Evolutionary conservation across 1,284 basidiomycete genomes (phyloP).

Genomic region (Ganoderma meredithae): DNA sequence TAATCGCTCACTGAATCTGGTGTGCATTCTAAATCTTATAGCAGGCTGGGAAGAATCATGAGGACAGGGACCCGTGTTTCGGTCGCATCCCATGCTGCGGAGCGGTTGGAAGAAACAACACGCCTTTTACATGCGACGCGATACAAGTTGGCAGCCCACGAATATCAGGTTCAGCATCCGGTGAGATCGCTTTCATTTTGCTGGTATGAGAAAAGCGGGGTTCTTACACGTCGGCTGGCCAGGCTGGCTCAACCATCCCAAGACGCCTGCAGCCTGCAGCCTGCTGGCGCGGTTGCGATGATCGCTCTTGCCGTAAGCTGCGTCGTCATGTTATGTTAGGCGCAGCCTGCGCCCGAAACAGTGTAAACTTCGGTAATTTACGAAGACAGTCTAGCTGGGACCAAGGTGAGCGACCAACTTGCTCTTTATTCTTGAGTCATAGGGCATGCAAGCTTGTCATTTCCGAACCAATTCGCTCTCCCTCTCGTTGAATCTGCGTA

Average conservation of each 20-base stretch:
- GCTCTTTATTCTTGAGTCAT: neutral
- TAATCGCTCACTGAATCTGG: neutral
- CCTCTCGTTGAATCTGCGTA: neutral
- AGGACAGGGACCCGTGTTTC: constrained; percentile 1
- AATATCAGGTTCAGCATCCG: constrained; percentile 12
- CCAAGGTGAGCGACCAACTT: constrained; percentile 5
- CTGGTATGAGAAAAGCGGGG: neutral
- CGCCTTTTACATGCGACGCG: neutral
- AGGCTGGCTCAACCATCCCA: neutral
- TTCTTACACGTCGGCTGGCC: neutral
- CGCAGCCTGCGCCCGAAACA: neutral
- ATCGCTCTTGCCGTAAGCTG: constrained; percentile 11
- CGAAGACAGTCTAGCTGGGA: neutral
- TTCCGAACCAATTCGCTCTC: constrained; percentile 8
- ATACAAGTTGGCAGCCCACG: neutral
- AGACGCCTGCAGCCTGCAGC: neutral
- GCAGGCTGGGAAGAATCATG: neutral
- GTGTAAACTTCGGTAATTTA: neutral
- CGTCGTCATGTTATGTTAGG: neutral
- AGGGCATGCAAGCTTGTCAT: constrained; percentile 18
- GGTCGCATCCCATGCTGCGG: constrained; percentile 8
- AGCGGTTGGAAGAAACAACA: constrained; percentile 2
- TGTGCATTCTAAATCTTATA: neutral
- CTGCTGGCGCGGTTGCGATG: constrained; percentile 3
- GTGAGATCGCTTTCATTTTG: constrained; percentile 20